Base-by-base conservation (phyloP, 495 filamentous ascomycete species). In the Physcia stellaris region DNA sequence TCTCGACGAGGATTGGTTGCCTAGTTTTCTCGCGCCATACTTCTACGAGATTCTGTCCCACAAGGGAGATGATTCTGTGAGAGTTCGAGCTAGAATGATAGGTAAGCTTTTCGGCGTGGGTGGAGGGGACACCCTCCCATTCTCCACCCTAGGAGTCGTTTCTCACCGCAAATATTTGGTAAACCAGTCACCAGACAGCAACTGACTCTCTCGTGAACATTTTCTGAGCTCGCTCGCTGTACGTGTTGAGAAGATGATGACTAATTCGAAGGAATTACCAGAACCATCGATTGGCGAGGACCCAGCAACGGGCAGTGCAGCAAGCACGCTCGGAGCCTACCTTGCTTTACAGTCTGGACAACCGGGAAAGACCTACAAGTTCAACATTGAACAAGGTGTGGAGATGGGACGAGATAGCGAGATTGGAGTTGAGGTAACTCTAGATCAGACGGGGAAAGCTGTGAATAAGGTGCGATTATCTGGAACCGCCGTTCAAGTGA, bases 381-480 rank as follows among this genome's bases (percentile, higher is more conserved):
- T 68, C 43, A 51, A 45, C 16, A 60, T 86, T 34, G 67, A 64
- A 44, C 80, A 84, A 55, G 80, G 80, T 1, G 68, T 80, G 2
- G 77, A 84, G 57, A 84, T 84, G 71, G 77, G 77, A 7, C 58
- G 78, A 42, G 51, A 50, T 48, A 82, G 79, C 53, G 59, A 65
- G 7, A 70, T 75, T 37, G 47, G 51, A 19, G 56, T 65, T 33
- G 58, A 58, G 19, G 59, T 65, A 22, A 45, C 28, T 7, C 32
- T 54, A 57, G 43, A 39, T 50, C 52, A 50, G 43, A 45, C 23
- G 34, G 47, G 43, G 36, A 50, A 50, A 38, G 41, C 10, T 32
- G 40, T 77, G 7, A 54, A 61, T 40, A 59, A 61, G 26, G 47
- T 79, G 12, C 54, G 54, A 39, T 47, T 79, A 29, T 64, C 62